phyloP scores from a whole-genome alignment of 805 yeast species.

The Clavispora carvajalis region DNA sequence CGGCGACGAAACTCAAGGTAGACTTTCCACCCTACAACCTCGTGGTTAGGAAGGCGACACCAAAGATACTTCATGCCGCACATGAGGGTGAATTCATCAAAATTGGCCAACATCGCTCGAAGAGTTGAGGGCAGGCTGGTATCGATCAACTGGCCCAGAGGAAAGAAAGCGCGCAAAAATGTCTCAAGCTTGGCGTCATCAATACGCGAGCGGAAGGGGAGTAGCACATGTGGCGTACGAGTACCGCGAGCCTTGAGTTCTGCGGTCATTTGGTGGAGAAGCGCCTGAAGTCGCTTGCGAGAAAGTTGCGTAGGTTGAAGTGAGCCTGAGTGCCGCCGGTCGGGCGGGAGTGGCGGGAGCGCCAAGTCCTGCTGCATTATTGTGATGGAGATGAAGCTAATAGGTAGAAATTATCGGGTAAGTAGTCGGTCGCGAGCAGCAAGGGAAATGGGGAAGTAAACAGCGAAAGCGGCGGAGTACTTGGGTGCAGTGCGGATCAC shows the following conservation, averaged over 20 bases:
- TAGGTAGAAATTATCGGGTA: too few species aligned
- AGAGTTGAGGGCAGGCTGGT: constrained; percentile 29
- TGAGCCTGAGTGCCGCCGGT: constrained; percentile 2
- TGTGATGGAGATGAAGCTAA: too few species aligned
- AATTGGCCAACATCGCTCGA: constrained; percentile 40
- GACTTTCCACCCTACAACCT: constrained; percentile 82
- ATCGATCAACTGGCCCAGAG: constrained; percentile 44
- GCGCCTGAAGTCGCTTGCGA: constrained; percentile 59
- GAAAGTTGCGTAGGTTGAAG: constrained; percentile 40
- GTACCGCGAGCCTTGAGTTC: constrained; percentile 59
- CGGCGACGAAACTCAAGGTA: constrained; percentile 62
- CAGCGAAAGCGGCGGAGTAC: not conserved
- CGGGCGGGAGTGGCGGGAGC: constrained; percentile 8
- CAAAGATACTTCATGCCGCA: constrained; percentile 78
- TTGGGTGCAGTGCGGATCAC: not conserved
- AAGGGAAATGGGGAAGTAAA: too few species aligned
- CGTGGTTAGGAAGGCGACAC: constrained; percentile 77
- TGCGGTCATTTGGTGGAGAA: constrained; percentile 65
- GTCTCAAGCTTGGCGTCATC: constrained; percentile 54
- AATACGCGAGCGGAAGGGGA: constrained; percentile 73
- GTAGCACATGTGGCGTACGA: constrained; percentile 64
- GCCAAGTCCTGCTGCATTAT: constrained; percentile 1
- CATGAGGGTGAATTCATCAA: constrained; percentile 65
- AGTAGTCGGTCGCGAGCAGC: too few species aligned
- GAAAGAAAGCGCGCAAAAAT: constrained; percentile 56